Evolutionary conservation across 306 rosid genomes (phyloP).

Genomic region (Rubus parviflorus): DNA sequence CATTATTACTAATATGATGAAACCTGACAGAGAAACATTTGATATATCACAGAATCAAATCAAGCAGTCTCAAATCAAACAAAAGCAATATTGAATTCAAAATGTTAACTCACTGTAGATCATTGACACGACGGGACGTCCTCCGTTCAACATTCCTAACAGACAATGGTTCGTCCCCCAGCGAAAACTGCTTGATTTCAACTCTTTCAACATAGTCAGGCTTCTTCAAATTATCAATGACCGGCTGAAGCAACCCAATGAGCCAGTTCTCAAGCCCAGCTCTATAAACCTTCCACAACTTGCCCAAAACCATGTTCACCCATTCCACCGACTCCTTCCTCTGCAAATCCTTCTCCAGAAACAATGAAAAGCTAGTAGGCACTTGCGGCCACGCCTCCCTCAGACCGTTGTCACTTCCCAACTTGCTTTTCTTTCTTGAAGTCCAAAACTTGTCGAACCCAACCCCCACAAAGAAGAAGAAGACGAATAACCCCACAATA

Average conservation of each 20-base stretch:
- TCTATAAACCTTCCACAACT: conserved; percentile 94
- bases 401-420: conserved; percentile 35
- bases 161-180: conserved; percentile 92
- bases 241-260: conserved; percentile 91
- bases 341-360: conserved; percentile 93
- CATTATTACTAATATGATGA: too few species aligned
- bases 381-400: conserved; percentile 93
- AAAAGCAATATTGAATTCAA: not conserved
- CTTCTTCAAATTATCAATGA: conserved; percentile 83
- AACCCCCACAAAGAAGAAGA: conserved; percentile 93
- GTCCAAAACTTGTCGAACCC: conserved; percentile 88
- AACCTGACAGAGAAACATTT: too few species aligned
- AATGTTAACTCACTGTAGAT: conserved; percentile 71
- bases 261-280: conserved; percentile 87
- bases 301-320: conserved; percentile 98
- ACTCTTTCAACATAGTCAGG: conserved; percentile 96
- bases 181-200: conserved; percentile 84
- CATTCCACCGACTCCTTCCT: conserved; percentile 97
- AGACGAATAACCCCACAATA: conserved; percentile 70
- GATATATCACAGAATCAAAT: not conserved
- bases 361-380: conserved; percentile 86
- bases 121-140: conserved; percentile 92
- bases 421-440: conserved; percentile 49
- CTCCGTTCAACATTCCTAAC: conserved; percentile 94
- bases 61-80: not conserved